phyloP scores from a whole-genome alignment of 345 rosid species.

The Limnanthes douglasii region DNA sequence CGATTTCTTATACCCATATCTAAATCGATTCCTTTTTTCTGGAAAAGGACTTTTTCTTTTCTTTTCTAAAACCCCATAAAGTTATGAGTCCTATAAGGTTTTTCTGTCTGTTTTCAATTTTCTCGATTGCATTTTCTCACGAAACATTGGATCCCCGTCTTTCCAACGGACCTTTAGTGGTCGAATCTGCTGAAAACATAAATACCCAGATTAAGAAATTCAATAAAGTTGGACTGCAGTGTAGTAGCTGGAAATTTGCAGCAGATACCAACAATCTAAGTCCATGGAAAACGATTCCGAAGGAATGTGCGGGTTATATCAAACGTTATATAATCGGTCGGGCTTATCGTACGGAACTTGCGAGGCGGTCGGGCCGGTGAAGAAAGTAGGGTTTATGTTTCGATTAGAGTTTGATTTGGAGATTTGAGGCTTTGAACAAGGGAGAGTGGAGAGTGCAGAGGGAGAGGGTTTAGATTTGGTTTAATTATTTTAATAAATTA shows the following conservation, averaged over 20 bases:
- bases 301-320: constrained; percentile 57
- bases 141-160: constrained; percentile 20
- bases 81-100: constrained; percentile 25
- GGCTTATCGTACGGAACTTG: constrained; percentile 44
- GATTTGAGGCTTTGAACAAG: too few species aligned
- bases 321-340: constrained; percentile 46
- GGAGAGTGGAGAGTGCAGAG: too few species aligned
- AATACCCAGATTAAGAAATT: constrained; percentile 15
- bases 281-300: constrained; percentile 78
- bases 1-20: too few species aligned
- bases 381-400: constrained; percentile 50
- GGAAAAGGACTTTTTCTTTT: too few species aligned
- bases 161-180: constrained; percentile 47
- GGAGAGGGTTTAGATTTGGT: too few species aligned
- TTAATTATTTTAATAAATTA: too few species aligned
- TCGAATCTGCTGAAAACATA: constrained; percentile 26
- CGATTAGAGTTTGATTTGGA: too few species aligned
- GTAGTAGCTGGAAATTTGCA: constrained; percentile 86
- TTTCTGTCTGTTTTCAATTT: constrained; percentile 19
- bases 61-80: too few species aligned
- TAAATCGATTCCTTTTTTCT: too few species aligned
- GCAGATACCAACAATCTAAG: constrained; percentile 68
- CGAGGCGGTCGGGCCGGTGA: constrained; percentile 39
- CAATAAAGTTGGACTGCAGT: constrained; percentile 33
- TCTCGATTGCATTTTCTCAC: constrained; percentile 17